Evolutionary conservation across 495 filamentous ascomycete species (phyloP), one percentile per base, ranked within the genome.

Genomic region (Penicillium tannophilum): DNA sequence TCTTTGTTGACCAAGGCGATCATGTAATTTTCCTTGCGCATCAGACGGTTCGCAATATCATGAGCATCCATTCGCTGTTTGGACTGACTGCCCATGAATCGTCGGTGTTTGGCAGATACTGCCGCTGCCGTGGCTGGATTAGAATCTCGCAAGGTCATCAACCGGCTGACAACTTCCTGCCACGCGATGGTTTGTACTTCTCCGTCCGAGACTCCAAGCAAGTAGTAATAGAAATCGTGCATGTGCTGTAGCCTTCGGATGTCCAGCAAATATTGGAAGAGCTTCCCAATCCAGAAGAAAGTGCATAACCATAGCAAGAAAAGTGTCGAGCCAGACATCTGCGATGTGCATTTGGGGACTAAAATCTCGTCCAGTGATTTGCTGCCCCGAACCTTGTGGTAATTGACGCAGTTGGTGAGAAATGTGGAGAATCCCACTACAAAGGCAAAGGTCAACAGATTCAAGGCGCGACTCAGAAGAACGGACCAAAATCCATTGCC

Each of bases 1-100:
- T 97, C 93, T 71, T 98, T 98, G 74, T 98, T 98, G 74, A 97
- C 89, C 51, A 98, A 70, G 10, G 95, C 94, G 66, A 98, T 97
- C 61, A 97, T 76, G 63, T 97, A 98, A 65, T 98, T 98, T 58
- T 97, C 94, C 67, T 89, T 88, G 62, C 94, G 88, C 94, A 98
- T 98, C 49, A 98, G 73, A 47, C 94, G 87, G 67, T 97, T 98
- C 8, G 94, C 95, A 70, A 98, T 97, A 69, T 97, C 93, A 62
- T 96, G 90, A 4, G 94, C 94, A 76, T 98, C 94, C 73, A 98
- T 88, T 51, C 94, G 83, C 76, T 98, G 90, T 72, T 97, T 97
- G 19, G 94, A 96, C 63, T 93, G 91, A 62, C 82, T 90, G 36
- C 89, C 89, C 43, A 94, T 74, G 60, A 86, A 93, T 53, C 79